Evolutionary conservation across 1,139 yeast species (phyloP).

Genomic region (Magnusiomyces clavatus): DNA sequence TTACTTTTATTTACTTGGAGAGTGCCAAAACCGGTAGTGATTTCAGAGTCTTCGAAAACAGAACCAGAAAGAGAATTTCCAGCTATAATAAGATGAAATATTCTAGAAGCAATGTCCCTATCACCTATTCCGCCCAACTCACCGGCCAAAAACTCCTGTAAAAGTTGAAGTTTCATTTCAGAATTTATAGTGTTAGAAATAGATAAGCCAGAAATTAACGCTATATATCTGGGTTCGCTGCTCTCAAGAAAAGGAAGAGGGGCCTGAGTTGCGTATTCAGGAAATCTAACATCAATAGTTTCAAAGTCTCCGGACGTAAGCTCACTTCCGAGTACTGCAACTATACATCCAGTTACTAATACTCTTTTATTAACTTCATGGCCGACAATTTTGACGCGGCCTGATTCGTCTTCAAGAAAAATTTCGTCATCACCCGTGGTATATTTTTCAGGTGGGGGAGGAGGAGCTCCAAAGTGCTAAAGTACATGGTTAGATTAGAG

Average conservation of each 20-base stretch:
- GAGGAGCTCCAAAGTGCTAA: slow-evolving; percentile 35
- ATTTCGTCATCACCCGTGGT: slow-evolving; percentile 51
- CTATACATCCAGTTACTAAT: slow-evolving; percentile 80
- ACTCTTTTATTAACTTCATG: slow-evolving; percentile 42
- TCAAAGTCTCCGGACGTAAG: slow-evolving; percentile 77
- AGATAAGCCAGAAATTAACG: slow-evolving; percentile 68
- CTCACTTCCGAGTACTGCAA: slow-evolving; percentile 83
- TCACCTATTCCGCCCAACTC: slow-evolving; percentile 43
- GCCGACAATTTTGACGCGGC: slow-evolving; percentile 71
- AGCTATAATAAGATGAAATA: slow-evolving; percentile 56
- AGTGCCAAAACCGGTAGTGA: too few relatives aligned
- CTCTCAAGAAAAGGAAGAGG: slow-evolving; percentile 22
- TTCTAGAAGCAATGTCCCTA: slow-evolving; percentile 28
- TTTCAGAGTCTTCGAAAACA: background rate
- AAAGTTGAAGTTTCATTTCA: slow-evolving; percentile 46
- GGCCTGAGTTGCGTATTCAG: slow-evolving; percentile 53
- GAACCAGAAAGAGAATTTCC: slow-evolving; percentile 55
- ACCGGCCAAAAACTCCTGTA: slow-evolving; percentile 68
- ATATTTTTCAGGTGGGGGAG: slow-evolving; percentile 37
- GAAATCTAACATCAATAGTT: slow-evolving; percentile 71
- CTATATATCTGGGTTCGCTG: slow-evolving; percentile 35
- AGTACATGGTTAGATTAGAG: background rate
- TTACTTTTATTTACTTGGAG: too few relatives aligned
- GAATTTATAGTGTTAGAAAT: slow-evolving; percentile 42
- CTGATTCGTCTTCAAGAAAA: slow-evolving; percentile 89